Evolutionary conservation across 306 rosid genomes (phyloP).

Genomic region (Hippophae tibetana): DNA sequence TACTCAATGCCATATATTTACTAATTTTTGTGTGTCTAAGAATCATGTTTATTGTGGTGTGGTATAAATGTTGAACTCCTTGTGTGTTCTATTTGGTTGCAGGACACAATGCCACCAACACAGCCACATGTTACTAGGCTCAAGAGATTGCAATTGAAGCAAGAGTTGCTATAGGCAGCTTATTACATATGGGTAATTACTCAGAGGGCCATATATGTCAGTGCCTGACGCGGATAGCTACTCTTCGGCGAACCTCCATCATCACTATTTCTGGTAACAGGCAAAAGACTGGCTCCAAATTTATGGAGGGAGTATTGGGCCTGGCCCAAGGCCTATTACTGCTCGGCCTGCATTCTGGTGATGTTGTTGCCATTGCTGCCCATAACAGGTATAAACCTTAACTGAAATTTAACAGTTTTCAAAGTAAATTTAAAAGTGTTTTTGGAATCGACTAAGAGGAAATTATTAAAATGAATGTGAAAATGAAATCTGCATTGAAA

Average conservation of each 20-base stretch:
- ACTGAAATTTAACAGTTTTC: neutral
- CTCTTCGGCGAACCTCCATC: slow-evolving; percentile 26
- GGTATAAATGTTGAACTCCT: no score
- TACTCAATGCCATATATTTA: no score
- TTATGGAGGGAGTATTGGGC: slow-evolving; percentile 43
- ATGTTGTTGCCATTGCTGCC: slow-evolving; percentile 71
- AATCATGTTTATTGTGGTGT: no score
- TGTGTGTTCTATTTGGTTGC: no score
- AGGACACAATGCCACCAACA: no score
- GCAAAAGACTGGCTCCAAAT: slow-evolving; percentile 39
- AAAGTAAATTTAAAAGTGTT: neutral
- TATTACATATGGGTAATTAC: slow-evolving; percentile 29
- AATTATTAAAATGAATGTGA: no score
- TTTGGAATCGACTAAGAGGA: no score
- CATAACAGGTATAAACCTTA: slow-evolving; percentile 39
- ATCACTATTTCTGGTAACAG: slow-evolving; percentile 38
- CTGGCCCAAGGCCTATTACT: slow-evolving; percentile 49
- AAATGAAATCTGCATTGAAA: no score
- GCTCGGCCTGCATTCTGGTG: slow-evolving; percentile 50
- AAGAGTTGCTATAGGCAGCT: no score
- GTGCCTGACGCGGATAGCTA: slow-evolving; percentile 48
- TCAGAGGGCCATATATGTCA: slow-evolving; percentile 60
- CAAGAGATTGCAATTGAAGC: no score
- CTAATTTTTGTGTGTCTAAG: no score
- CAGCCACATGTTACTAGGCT: no score